These are phyloP conservation scores for Fusarium fujikuroi DNA, from an alignment of 2,329 filamentous ascomycete species.

Conservation along the genomic window DNA sequence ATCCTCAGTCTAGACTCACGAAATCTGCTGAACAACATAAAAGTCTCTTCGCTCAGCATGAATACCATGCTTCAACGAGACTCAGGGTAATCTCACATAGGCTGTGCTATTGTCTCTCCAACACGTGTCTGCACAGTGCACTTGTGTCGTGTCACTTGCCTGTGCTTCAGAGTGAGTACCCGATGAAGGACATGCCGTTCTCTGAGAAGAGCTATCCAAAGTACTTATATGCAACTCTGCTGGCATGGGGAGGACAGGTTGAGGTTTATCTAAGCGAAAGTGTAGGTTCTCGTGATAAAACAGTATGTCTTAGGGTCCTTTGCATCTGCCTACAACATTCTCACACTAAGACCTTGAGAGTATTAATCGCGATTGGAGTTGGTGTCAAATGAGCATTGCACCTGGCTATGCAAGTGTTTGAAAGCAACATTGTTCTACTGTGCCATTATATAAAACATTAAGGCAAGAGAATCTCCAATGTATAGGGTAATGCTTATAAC, in stretches of 20 bases:
- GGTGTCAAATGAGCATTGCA: neutral
- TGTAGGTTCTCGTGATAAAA: constrained; percentile 26
- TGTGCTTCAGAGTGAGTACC: constrained; percentile 36
- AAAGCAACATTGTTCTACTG: neutral
- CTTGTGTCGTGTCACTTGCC: constrained; percentile 21
- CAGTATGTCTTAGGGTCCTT: constrained; percentile 24
- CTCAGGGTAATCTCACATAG: constrained; percentile 9
- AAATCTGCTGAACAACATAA: neutral
- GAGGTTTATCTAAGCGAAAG: constrained; percentile 40
- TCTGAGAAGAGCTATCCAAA: constrained; percentile 27
- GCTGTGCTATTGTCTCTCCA: constrained; percentile 27
- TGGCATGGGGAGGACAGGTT: constrained; percentile 4
- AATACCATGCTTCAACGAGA: constrained; percentile 6
- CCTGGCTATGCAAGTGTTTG: neutral
- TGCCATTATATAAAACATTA: too few species aligned
- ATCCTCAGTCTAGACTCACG: neutral
- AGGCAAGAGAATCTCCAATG: neutral
- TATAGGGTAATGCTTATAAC: neutral
- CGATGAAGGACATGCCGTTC: constrained; percentile 25
- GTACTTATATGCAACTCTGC: neutral
- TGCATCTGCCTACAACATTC: neutral
- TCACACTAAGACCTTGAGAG: neutral
- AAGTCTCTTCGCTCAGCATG: constrained; percentile 3
- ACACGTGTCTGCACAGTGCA: constrained; percentile 33
- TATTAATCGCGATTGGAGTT: neutral